Evolutionary conservation across 176 grass and related monocot species (phyloP).

Genomic region (Oryza meyeriana): DNA sequence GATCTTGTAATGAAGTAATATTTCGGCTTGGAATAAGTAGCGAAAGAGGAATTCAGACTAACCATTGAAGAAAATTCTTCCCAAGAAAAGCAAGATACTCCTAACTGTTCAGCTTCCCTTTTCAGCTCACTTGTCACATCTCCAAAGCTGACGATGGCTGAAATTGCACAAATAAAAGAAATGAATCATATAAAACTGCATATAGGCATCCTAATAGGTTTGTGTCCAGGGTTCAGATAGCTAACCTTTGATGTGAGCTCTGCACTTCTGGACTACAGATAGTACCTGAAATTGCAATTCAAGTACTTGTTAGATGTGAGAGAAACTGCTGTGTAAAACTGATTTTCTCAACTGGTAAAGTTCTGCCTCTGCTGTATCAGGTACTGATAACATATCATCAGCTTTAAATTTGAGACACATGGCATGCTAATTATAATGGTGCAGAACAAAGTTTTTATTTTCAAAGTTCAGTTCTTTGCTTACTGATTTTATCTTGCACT

Average conservation of each 20-base stretch:
- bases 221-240: neutral
- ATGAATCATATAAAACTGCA: neutral
- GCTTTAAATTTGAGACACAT: neutral
- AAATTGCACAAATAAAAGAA: slow-evolving; percentile 12
- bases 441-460: neutral
- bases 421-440: neutral
- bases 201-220: neutral
- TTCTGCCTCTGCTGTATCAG: neutral
- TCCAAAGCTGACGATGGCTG: slow-evolving; percentile 92
- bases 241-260: slow-evolving; percentile 47
- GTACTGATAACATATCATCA: neutral
- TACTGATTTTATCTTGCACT: slow-evolving; percentile 88
- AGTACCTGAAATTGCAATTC: slow-evolving; percentile 28
- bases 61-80: slow-evolving; percentile 77
- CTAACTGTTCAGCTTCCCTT: slow-evolving; percentile 57
- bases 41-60: neutral
- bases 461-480: slow-evolving; percentile 26
- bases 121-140: slow-evolving; percentile 50
- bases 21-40: neutral
- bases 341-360: neutral
- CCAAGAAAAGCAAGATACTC: slow-evolving; percentile 86
- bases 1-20: neutral
- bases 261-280: slow-evolving; percentile 20
- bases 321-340: neutral
- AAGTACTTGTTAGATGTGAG: slow-evolving; percentile 4